Base-by-base conservation (phyloP, 2,329 filamentous ascomycete species). In the Daldinia sp. region DNA sequence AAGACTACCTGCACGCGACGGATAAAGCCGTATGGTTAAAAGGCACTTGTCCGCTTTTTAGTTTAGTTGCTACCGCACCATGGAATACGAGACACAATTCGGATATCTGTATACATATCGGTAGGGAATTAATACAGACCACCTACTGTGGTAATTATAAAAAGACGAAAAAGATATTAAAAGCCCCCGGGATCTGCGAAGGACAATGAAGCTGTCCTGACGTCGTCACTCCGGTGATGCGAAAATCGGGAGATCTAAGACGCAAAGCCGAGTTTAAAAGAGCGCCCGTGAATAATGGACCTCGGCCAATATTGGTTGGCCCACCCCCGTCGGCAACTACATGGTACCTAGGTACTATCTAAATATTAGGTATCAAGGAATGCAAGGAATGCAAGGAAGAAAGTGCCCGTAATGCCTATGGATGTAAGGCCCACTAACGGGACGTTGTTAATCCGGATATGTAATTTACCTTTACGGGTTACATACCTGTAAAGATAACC, bases 271-370 rank as follows among this genome's bases (percentile, higher is more conserved):
- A 70, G 69, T 70, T 73, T 67, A 72, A 67, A 71, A 65, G 53
- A 59, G 41, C 12, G 60, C 68, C 69, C 28, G 60, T 65, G 65
- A 65, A 62, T 51, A 57, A 74, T 73, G 72, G 67, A 77, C 76
- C 76, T 77, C 76, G 76, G 76, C 71, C 76, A 75, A 73, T 73
- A 65, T 51, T 56, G 23, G 37, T 23, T 41, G 53, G 37, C 23
- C 51, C 51, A 54, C 51, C 33, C 18, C 18, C 30, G 51, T 54
- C 51, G 51, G 51, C 51, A 54, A 54, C 30, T 54, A 26, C 23
- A 5, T 50, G 28, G 44, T 42, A 42, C 41, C 15, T 42, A 42
- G 41, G 33, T 35, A 35, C 33, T 35, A 35, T 23, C 20, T 23
- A 23, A 23, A 23, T 23, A 23, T 23, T n/a, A n/a, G n/a, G n/a